Percentiles rank a stretch among this genome's conserved stretches.
Evolutionary conservation across 306 rosid species (phyloP).

Genomic region (Sophora flavescens): DNA sequence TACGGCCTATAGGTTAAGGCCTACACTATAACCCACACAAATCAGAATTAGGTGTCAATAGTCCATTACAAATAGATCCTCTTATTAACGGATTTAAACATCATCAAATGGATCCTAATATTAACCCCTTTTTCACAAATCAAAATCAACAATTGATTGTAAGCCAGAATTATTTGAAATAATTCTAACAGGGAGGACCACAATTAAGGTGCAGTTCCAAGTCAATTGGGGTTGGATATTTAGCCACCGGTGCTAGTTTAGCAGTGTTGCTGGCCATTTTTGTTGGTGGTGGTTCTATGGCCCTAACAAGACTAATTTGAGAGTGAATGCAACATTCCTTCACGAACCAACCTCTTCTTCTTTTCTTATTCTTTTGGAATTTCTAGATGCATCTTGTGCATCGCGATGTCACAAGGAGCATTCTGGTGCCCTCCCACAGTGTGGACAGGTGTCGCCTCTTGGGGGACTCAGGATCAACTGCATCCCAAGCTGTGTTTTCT

Average conservation of each 20-base stretch:
- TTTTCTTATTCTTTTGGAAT: no score
- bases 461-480: background rate
- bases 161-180: no score
- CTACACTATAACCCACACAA: no score
- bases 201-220: background rate
- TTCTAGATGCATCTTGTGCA: background rate
- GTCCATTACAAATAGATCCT: no score
- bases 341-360: background rate
- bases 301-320: background rate
- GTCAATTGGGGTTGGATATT: background rate
- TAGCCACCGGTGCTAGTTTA: background rate
- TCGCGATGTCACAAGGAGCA: constrained; percentile 34
- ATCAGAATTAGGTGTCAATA: no score
- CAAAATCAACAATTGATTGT: no score
- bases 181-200: no score
- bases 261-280: background rate
- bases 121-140: no score
- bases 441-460: constrained; percentile 4
- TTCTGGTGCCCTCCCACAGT: constrained; percentile 53
- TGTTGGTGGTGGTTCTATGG: background rate
- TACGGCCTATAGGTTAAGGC: no score
- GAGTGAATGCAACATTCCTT: background rate
- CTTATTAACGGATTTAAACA: no score
- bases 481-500: background rate
- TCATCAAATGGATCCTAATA: no score